These are phyloP conservation scores for Hypericum perforatum DNA, from an alignment of 345 rosid species.

Conservation along the genomic window DNA sequence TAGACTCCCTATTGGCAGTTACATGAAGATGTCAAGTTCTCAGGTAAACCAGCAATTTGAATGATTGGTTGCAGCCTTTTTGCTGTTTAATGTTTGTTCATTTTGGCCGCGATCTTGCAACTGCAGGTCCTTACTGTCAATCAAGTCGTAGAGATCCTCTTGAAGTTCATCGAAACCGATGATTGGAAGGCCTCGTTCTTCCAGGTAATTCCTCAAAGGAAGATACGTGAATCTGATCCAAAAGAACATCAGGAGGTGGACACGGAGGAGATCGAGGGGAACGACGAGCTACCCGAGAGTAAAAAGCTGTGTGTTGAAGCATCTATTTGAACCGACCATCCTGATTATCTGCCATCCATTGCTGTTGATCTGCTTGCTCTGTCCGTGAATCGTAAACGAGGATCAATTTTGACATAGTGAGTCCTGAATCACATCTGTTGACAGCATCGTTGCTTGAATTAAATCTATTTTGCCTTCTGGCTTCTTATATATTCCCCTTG, in stretches of 20 bases:
- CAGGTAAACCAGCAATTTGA: constrained; percentile 42
- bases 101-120: background rate
- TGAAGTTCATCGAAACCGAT: constrained; percentile 65
- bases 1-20: constrained; percentile 73
- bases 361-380: too few relatives aligned
- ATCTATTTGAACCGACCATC: constrained; percentile 12
- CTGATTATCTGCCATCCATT: background rate
- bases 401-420: too few relatives aligned
- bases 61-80: background rate
- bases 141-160: constrained; percentile 88
- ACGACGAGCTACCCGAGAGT: constrained; percentile 31
- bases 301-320: constrained; percentile 47
- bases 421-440: too few relatives aligned
- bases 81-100: background rate
- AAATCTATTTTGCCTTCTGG: too few relatives aligned
- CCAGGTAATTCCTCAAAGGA: constrained; percentile 86
- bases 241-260: constrained; percentile 20
- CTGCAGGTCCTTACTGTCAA: constrained; percentile 85
- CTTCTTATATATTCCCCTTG: too few relatives aligned
- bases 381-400: too few relatives aligned
- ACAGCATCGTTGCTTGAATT: too few relatives aligned
- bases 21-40: constrained; percentile 89
- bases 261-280: constrained; percentile 18
- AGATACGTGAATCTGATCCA: constrained; percentile 39
- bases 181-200: constrained; percentile 88